Evolutionary conservation across 306 rosid genomes (phyloP), one percentile per base, ranked within the genome.

Genomic region (Dalbergia cochinchinensis): DNA sequence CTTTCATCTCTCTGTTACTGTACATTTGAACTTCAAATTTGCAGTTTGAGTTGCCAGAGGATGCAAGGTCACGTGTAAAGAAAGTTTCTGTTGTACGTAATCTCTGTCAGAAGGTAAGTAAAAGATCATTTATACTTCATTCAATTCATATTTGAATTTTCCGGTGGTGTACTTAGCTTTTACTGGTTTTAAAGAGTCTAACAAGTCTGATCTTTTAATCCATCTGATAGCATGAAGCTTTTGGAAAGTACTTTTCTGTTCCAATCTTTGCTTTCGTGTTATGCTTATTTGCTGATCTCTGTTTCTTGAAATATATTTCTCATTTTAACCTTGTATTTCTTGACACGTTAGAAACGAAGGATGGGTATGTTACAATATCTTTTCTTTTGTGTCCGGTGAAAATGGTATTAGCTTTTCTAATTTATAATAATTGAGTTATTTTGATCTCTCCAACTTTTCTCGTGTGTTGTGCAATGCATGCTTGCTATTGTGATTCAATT

Each of bases 31-130:
- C 72, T 0, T 18, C 1, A 16, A 64, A 73, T 81, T 63, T 84
- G 82, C 89, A 96, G 99, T 96, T 93, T 79, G 96, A 84, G 78
- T 78, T 96, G 88, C 94, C 92, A 5, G 94, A 86, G 66, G 94
- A 91, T 87, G 92, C 93, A 64, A 87, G 86, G 90, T 85, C 84
- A 8, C 81, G 47, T 9, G 92, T 88, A 37, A 92, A 88, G 89
- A 92, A 90, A 83, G 84, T 90, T 85, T 91, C 97, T 76, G 97
- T 92, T 61, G 60, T 95, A 69, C 97, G 99, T 22, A 95, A 91
- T 91, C 91, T 95, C 70, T 91, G 94, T 85, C 94, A 88, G 69
- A 96, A 96, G 97, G 98, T 92, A 83, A 80, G 51, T 70, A 66
- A 55, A 39, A 42, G 66, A 74, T 66, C 55, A 35, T 33, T 84